phyloP scores from a whole-genome alignment of 495 filamentous ascomycete genomes.

The Penicillium lividum region DNA sequence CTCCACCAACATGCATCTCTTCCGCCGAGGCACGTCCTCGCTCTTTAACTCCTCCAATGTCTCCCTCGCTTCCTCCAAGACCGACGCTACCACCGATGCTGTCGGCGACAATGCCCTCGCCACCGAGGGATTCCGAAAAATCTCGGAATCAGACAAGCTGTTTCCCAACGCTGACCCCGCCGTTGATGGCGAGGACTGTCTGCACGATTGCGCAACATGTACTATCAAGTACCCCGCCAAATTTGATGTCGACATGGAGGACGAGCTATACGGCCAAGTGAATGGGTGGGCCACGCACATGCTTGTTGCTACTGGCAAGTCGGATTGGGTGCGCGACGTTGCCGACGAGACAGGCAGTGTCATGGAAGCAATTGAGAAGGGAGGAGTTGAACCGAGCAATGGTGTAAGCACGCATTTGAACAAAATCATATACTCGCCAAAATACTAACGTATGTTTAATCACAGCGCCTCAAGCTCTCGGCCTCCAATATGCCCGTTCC shows the following conservation, averaged over 20 bases:
- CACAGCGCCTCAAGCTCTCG: slow-evolving; percentile 81
- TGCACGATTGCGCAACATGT: slow-evolving; percentile 87
- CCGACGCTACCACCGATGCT: slow-evolving; percentile 26
- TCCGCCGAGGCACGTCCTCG: slow-evolving; percentile 37
- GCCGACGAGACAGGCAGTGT: slow-evolving; percentile 89
- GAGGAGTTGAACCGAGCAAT: slow-evolving; percentile 64
- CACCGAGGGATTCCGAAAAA: slow-evolving; percentile 41
- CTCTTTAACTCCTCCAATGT: slow-evolving; percentile 37
- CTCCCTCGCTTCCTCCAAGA: slow-evolving; percentile 32
- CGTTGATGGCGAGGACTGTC: slow-evolving; percentile 86
- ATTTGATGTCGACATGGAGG: slow-evolving; percentile 72
- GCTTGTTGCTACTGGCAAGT: slow-evolving; percentile 90
- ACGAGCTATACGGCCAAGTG: slow-evolving; percentile 81
- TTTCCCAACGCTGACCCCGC: slow-evolving; percentile 60
- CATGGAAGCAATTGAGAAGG: slow-evolving; percentile 84
- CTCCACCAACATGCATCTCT: slow-evolving; percentile 35
- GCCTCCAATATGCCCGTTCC: slow-evolving; percentile 91
- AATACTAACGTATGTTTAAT: slow-evolving; percentile 10
- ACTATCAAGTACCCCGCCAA: slow-evolving; percentile 73
- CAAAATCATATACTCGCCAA: neutral
- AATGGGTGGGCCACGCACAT: slow-evolving; percentile 89
- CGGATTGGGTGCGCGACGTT: slow-evolving; percentile 91
- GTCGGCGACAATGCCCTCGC: slow-evolving; percentile 24
- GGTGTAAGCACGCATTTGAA: slow-evolving; percentile 58
- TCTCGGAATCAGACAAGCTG: slow-evolving; percentile 37